These are phyloP conservation scores for Yarrowia sp. DNA, from an alignment of 805 yeast genomes.

Conservation along the genomic window DNA sequence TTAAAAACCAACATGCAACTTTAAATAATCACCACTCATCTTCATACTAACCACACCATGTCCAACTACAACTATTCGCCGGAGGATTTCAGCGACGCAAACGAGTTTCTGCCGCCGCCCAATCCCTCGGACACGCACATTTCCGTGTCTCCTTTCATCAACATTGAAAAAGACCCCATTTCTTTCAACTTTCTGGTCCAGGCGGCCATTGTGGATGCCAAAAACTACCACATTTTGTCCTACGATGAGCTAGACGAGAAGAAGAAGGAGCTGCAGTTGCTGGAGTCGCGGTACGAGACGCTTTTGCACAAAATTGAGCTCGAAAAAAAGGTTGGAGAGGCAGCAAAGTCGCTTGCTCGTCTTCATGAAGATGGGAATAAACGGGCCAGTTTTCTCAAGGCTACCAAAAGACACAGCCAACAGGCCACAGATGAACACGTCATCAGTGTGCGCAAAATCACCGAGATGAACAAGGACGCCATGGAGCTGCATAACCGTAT, in stretches of 20 bases:
- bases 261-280: conserved; percentile 28
- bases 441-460: conserved; percentile 1
- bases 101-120: conserved; percentile 10
- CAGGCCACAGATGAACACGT: conserved; percentile 32
- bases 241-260: conserved; percentile 32
- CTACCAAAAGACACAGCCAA: conserved; percentile 30
- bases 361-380: conserved; percentile 27
- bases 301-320: conserved; percentile 29
- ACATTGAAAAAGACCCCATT: conserved; percentile 30
- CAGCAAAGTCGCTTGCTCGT: conserved; percentile 31
- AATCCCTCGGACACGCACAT: conserved; percentile 26
- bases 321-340: conserved; percentile 33
- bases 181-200: conserved; percentile 34
- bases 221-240: conserved; percentile 31
- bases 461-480: conserved; percentile 5
- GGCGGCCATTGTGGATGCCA: conserved; percentile 32
- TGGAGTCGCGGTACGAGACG: conserved; percentile 29
- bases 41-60: neutral
- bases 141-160: conserved; percentile 32
- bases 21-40: neutral
- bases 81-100: neutral
- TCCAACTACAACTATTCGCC: conserved; percentile 21
- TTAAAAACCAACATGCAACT: neutral
- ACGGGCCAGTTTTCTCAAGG: neutral
- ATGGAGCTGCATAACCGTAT: conserved; percentile 16